Evolutionary conservation across 441 rosid genomes (phyloP).

Genomic region (Mallotus japonicus): DNA sequence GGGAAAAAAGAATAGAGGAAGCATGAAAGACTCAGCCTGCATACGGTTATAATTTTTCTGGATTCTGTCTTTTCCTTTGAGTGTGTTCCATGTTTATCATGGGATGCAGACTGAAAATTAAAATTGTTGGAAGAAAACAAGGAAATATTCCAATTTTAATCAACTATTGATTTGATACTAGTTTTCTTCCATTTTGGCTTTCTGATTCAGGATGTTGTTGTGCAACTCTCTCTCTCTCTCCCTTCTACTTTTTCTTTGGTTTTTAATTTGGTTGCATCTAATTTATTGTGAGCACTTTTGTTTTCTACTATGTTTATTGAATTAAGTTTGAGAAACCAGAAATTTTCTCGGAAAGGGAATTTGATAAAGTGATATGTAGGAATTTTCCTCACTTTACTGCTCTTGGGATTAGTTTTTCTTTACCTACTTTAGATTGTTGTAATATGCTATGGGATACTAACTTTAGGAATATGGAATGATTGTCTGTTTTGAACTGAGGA

Average conservation of each 20-base stretch:
- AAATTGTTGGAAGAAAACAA: constrained; percentile 1
- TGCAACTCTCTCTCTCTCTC: neutral
- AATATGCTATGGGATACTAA: constrained; percentile 16
- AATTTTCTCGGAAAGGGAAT: constrained; percentile 11
- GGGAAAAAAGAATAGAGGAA: neutral
- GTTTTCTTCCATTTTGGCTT: neutral
- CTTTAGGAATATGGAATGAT: constrained; percentile 24
- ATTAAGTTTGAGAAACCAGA: constrained; percentile 1
- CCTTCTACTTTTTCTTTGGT: neutral
- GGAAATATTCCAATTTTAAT: neutral
- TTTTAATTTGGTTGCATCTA: neutral
- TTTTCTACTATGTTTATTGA: neutral
- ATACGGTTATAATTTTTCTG: neutral
- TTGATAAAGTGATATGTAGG: neutral
- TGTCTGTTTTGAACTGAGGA: constrained; percentile 27
- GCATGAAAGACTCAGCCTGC: neutral
- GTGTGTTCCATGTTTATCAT: neutral
- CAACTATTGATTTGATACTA: constrained; percentile 1
- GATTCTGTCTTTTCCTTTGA: neutral
- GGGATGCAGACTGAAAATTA: neutral
- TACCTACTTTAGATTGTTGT: constrained; percentile 18
- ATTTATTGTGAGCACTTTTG: neutral
- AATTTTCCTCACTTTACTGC: neutral
- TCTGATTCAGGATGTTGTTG: neutral
- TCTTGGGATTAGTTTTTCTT: constrained; percentile 14